phyloP scores from a whole-genome alignment of 495 filamentous ascomycete species.

The Aspergillus egyptiacus region DNA sequence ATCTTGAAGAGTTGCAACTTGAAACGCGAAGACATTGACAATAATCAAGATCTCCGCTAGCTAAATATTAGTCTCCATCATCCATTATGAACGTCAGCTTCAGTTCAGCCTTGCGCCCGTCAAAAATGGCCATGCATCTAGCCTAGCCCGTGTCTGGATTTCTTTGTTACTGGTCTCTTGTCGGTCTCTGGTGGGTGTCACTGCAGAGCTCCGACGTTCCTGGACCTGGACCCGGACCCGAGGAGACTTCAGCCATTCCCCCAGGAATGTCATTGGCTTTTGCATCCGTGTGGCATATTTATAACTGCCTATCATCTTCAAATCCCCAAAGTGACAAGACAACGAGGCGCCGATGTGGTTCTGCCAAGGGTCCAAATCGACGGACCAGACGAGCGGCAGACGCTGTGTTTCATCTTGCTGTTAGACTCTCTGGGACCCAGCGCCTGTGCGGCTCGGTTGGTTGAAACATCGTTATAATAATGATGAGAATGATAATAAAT shows the following conservation, averaged over 20 bases:
- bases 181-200: too few species aligned
- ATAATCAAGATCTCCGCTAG: background rate
- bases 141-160: background rate
- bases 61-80: background rate
- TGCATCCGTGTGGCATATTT: conserved; percentile 2
- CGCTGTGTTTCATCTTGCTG: conserved; percentile 11
- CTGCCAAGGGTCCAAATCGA: conserved; percentile 6
- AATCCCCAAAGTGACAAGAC: background rate
- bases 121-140: background rate
- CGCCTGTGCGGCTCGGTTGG: too few species aligned
- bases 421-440: too few species aligned
- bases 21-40: too few species aligned
- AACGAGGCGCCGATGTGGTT: conserved; percentile 1
- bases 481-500: too few species aligned
- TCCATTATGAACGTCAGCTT: too few species aligned
- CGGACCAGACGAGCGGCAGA: conserved; percentile 4
- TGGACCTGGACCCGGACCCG: background rate
- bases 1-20: background rate
- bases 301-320: conserved; percentile 6
- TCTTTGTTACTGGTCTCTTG: background rate
- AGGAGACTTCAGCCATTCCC: background rate
- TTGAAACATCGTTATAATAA: too few species aligned
- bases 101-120: background rate
- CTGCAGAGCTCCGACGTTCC: background rate
- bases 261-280: background rate